phyloP scores from a whole-genome alignment of 164 flowering plant genomes.

The Litsea cubeba region DNA sequence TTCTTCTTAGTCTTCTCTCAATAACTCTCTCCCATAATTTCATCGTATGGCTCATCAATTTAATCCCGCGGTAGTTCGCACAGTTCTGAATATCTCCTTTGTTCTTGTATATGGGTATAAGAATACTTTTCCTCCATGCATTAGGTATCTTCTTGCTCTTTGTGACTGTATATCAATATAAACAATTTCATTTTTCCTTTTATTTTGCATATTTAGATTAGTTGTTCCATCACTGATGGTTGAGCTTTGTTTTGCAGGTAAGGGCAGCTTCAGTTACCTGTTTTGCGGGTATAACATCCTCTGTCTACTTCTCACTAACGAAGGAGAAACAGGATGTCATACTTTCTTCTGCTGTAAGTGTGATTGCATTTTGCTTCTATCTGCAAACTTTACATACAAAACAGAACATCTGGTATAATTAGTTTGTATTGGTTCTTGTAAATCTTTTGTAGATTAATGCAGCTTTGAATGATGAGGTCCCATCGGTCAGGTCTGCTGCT shows the following conservation, averaged over 20 bases:
- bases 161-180: no score
- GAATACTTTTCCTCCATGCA: no score
- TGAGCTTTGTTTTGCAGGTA: conserved; percentile 43
- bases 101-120: no score
- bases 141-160: no score
- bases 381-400: neutral
- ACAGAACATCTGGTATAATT: neutral
- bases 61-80: no score
- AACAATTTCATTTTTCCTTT: no score
- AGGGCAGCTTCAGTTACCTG: conserved; percentile 87
- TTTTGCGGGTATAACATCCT: conserved; percentile 90
- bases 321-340: conserved; percentile 58
- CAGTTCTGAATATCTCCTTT: no score
- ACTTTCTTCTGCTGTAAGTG: conserved; percentile 58
- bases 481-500: conserved; percentile 89
- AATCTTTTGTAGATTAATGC: conserved; percentile 42
- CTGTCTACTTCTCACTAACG: conserved; percentile 58
- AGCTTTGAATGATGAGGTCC: conserved; percentile 57
- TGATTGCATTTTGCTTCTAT: neutral
- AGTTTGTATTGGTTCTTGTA: neutral
- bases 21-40: no score
- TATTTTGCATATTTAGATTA: neutral
- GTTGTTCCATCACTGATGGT: neutral
- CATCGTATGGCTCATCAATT: no score
- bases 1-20: no score